Conservation (phyloP, 1,284 basidiomycete genomes). For the Ustilago bromivora region DNA sequence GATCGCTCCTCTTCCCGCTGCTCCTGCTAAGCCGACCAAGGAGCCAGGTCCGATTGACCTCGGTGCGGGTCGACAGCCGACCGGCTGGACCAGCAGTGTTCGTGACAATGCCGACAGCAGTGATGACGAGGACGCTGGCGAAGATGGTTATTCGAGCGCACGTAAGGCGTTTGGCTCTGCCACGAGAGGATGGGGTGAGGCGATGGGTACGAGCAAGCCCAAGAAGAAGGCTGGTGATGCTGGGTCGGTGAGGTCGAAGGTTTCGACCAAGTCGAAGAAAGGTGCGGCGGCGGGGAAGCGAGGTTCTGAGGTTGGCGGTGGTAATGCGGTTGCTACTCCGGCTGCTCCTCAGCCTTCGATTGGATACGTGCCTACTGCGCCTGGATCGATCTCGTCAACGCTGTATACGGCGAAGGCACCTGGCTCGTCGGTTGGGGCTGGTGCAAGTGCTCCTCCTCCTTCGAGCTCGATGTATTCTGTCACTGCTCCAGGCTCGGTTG, state of each 20-base stretch:
- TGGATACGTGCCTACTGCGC: conserved; percentile 37
- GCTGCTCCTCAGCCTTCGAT: conserved; percentile 26
- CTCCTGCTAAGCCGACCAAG: conserved; percentile 38
- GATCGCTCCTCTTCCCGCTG: conserved; percentile 57
- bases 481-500: conserved; percentile 33
- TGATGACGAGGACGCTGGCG: conserved; percentile 60
- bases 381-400: conserved; percentile 38
- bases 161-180: conserved; percentile 63
- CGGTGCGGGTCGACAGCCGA: conserved; percentile 42
- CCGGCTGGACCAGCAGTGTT: conserved; percentile 62
- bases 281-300: conserved; percentile 23
- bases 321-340: conserved; percentile 5
- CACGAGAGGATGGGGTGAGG: conserved; percentile 56
- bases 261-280: conserved; percentile 29
- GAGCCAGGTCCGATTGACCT: conserved; percentile 50
- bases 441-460: conserved; percentile 15
- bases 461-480: conserved; percentile 39
- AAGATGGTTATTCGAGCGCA: conserved; percentile 58
- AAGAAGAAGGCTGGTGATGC: conserved; percentile 42
- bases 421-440: conserved; percentile 30
- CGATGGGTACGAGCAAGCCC: conserved; percentile 53
- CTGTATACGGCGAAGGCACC: conserved; percentile 43
- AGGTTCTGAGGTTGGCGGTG: neutral
- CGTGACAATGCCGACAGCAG: conserved; percentile 49
- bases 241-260: conserved; percentile 40